Conservation (phyloP, 441 rosid species). For the Pelargonium fulgidum region DNA sequence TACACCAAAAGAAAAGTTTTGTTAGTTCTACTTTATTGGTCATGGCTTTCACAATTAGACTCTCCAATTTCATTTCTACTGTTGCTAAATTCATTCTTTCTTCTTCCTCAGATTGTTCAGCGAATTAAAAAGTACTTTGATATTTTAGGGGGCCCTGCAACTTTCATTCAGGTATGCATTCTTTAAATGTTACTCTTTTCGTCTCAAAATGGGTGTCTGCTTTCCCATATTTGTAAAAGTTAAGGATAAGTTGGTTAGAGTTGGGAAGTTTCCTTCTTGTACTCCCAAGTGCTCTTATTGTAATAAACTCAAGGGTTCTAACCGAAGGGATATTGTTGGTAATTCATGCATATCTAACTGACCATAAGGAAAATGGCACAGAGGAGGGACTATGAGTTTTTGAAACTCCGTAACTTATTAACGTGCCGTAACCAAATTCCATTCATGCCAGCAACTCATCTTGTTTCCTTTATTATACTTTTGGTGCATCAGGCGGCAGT, state of each 20-base stretch:
- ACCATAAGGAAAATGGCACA: not conserved
- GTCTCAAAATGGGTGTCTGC: too few relatives aligned
- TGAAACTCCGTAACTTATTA: not conserved
- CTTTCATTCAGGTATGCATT: conserved; percentile 23
- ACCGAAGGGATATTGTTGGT: too few relatives aligned
- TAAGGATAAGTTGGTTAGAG: too few relatives aligned
- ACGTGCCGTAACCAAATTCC: too few relatives aligned
- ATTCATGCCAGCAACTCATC: not conserved
- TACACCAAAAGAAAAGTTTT: too few relatives aligned
- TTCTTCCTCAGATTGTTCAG: conserved; percentile 18
- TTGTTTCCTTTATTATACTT: not conserved
- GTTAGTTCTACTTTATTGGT: too few relatives aligned
- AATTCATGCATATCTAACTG: too few relatives aligned
- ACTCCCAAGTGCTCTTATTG: too few relatives aligned
- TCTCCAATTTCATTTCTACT: not conserved
- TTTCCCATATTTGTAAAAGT: too few relatives aligned
- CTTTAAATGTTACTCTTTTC: too few relatives aligned
- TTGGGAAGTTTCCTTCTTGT: too few relatives aligned
- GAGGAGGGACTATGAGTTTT: not conserved
- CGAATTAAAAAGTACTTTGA: conserved; percentile 25
- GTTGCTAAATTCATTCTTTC: not conserved
- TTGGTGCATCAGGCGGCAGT: conserved; percentile 21
- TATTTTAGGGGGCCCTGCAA: conserved; percentile 23
- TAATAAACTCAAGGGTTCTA: too few relatives aligned
- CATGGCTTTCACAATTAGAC: not conserved